These are phyloP conservation scores for Elongisporangium prolatum DNA, from an alignment of 352 stramenopile species.

Conservation along the genomic window DNA sequence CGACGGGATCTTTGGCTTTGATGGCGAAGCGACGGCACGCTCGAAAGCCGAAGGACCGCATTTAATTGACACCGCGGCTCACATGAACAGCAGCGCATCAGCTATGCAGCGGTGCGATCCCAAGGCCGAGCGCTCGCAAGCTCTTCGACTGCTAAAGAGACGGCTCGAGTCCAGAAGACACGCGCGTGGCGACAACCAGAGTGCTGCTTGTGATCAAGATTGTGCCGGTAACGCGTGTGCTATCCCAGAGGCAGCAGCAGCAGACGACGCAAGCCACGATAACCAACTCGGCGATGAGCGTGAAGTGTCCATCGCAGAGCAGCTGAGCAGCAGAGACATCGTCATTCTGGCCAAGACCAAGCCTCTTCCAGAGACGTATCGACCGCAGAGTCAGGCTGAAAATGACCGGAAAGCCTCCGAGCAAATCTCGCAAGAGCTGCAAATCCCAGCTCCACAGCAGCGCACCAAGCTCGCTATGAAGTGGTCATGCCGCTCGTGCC, in stretches of 20 bases:
- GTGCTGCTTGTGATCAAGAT: no score
- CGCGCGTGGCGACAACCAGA: no score
- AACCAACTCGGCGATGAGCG: conserved; percentile 8
- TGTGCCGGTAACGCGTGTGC: no score
- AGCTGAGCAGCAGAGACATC: conserved; percentile 2
- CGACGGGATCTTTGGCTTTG: no score
- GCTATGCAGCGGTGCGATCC: neutral
- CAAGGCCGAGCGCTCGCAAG: conserved; percentile 5
- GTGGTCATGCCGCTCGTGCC: conserved; percentile 53
- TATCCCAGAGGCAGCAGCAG: no score
- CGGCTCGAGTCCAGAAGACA: no score
- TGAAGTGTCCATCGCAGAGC: conserved; percentile 10
- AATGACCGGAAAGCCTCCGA: neutral
- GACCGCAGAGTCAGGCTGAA: conserved; percentile 1
- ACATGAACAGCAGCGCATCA: neutral
- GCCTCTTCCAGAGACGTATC: neutral
- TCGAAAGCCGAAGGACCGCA: no score
- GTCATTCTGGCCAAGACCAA: conserved; percentile 1
- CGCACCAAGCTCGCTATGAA: conserved; percentile 46
- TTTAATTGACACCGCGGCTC: no score
- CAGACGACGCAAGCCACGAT: conserved; percentile 12
- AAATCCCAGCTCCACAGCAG: neutral
- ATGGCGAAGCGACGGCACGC: no score
- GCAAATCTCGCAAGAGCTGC: neutral
- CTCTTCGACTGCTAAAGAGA: conserved; percentile 22